Evolutionary conservation across 2,329 filamentous ascomycete species (phyloP), one percentile per base, ranked within the genome.

Genomic region (Fusarium chuoi): DNA sequence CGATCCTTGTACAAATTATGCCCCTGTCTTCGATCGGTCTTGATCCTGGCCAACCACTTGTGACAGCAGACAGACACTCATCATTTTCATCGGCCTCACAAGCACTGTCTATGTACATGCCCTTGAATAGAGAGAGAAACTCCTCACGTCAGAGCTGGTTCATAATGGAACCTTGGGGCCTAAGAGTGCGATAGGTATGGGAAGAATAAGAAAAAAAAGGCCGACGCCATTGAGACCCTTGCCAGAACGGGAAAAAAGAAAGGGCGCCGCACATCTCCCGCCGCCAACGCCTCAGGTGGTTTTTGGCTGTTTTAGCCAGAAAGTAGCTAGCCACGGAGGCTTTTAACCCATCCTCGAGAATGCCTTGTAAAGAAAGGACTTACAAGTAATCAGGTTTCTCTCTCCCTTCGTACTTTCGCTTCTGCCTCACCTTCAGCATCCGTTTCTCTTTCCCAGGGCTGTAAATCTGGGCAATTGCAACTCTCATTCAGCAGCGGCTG

Each of bases 21-120:
- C 73, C 65, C 75, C 64, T 76, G 75, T 67, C 68, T 73, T 54
- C 70, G 57, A 76, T 73, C 71, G 59, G 59, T 65, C 51, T 54
- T 65, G 39, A 30, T 39, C 59, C 52, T 56, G 24, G 36, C 63
- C 61, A 67, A 58, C 57, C 64, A 71, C 57, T 76, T 61, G 57
- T 65, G 59, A 39, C 42, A 44, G 39, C 42, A 44, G 42, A 24
- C 42, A 69, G 24, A 38, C 51, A 38, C 51, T 54, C 45, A 24
- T 61, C 64, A 48, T 39, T 68, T 49, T 41, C 26, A 66, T 67
- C 46, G 46, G 42, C 41, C 55, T 65, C 66, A 62, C 62, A 35
- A 45, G 24, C 57, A 59, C 52, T 24, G 30, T 33, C 52, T 24
- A 35, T 33, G 33, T 62, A 52, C 57, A 68, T 67, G 62, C 45